Evolutionary conservation across 805 yeast genomes (phyloP).

Genomic region (Candida hispaniensis): DNA sequence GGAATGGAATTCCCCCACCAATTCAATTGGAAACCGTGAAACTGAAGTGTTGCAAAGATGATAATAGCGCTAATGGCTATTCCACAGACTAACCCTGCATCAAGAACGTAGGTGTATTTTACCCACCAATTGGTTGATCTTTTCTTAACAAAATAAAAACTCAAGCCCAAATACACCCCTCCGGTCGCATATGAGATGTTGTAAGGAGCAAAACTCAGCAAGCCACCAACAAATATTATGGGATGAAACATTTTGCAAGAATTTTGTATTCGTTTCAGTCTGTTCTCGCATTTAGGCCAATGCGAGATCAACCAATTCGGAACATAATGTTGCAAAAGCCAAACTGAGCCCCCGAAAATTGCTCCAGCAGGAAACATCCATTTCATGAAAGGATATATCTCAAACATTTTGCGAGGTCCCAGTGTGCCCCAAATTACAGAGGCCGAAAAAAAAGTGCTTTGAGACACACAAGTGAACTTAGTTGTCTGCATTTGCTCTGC

Average conservation of each 20-base stretch:
- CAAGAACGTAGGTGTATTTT: slow-evolving; percentile 40
- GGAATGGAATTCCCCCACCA: slow-evolving; percentile 42
- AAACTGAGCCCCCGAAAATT: slow-evolving; percentile 22
- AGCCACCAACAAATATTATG: slow-evolving; percentile 38
- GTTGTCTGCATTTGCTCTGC: slow-evolving; percentile 21
- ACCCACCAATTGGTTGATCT: slow-evolving; percentile 43
- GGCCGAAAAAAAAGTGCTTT: slow-evolving; percentile 39
- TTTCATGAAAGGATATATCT: slow-evolving; percentile 37
- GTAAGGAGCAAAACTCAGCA: slow-evolving; percentile 34
- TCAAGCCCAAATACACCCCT: slow-evolving; percentile 33
- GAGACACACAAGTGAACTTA: slow-evolving; percentile 31
- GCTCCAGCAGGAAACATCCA: slow-evolving; percentile 39
- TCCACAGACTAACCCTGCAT: slow-evolving; percentile 41
- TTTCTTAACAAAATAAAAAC: slow-evolving; percentile 38
- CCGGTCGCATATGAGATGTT: slow-evolving; percentile 36
- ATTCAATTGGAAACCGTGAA: slow-evolving; percentile 26
- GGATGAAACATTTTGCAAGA: slow-evolving; percentile 32
- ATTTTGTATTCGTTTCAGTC: slow-evolving; percentile 17
- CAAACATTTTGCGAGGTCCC: slow-evolving; percentile 35
- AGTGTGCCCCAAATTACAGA: slow-evolving; percentile 36
- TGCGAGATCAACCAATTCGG: slow-evolving; percentile 24
- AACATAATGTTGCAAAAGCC: slow-evolving; percentile 21
- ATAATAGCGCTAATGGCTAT: slow-evolving; percentile 39
- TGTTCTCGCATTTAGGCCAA: slow-evolving; percentile 14
- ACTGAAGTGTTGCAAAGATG: slow-evolving; percentile 35